Evolutionary conservation across 257 asterid species (phyloP).

Genomic region (Solanum commersonii): DNA sequence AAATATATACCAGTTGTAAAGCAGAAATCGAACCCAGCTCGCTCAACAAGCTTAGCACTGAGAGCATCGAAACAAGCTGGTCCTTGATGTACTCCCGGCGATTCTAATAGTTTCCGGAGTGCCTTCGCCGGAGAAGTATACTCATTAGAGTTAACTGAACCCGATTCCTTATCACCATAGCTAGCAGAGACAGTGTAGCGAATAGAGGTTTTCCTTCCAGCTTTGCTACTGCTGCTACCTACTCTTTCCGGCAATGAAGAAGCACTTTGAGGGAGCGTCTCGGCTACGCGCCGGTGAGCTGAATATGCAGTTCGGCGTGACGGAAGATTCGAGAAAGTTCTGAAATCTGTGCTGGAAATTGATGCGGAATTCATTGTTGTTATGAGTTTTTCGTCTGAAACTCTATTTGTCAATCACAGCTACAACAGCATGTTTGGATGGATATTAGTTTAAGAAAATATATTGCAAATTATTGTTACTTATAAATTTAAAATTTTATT

Average conservation of each 20-base stretch:
- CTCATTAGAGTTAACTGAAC: slow-evolving; percentile 8
- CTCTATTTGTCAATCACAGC: not conserved
- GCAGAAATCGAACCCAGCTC: slow-evolving; percentile 85
- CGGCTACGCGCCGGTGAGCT: not conserved
- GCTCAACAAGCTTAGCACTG: slow-evolving; percentile 83
- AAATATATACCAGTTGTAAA: slow-evolving; percentile 58
- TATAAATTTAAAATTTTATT: not conserved
- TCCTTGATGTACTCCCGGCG: slow-evolving; percentile 78
- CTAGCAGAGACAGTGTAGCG: slow-evolving; percentile 1
- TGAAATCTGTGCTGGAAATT: not conserved
- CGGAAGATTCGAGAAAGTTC: not conserved
- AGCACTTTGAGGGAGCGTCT: not conserved
- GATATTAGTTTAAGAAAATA: not conserved
- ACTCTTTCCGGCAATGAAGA: not conserved
- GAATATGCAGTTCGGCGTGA: not conserved
- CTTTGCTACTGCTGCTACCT: not conserved
- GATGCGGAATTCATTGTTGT: not conserved
- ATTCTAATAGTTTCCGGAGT: slow-evolving; percentile 48
- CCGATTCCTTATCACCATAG: slow-evolving; percentile 1
- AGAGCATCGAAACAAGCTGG: slow-evolving; percentile 94
- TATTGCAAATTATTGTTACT: not conserved
- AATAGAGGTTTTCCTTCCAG: not conserved
- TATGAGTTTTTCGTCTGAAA: too few species aligned
- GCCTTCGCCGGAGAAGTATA: slow-evolving; percentile 30
- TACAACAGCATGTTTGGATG: not conserved